Evolutionary conservation across 2,329 filamentous ascomycete genomes (phyloP), one percentile per base, ranked within the genome.

Genomic region (Teratosphaeria zuluensis): DNA sequence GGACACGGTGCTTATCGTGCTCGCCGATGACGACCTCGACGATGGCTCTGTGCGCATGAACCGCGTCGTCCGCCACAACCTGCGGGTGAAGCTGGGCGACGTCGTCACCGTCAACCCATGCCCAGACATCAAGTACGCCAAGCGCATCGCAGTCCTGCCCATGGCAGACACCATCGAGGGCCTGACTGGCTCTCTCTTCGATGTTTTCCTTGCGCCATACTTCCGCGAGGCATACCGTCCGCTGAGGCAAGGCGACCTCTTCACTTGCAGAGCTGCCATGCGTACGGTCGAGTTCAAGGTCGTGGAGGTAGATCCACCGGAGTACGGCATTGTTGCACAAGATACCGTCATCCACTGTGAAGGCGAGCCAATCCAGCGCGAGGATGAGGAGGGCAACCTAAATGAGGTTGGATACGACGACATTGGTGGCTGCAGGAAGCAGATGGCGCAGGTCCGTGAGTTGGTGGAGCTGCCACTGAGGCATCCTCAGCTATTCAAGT

Each of bases 81-180:
- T 99, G 64, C 88, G 94, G 59, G 92, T 99, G 71, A 97, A 97
- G 86, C 92, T 96, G 73, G 94, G 94, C 73, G 94, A 99, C 74
- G 89, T 97, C 73, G 88, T 99, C 77, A 96, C 92, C 62, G 91
- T 99, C 64, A 91, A 97, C 78, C 86, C 95, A 58, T 99, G 94
- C 80, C 92, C 94, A 19, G 94, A 99, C 76, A 99, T 99, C 82
- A 99, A 99, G 96, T 99, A 99, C 76, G 94, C 95, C 77, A 99
- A 99, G 84, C 90, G 94, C 72, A 96, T 99, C 74, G 94, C 94
- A 62, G 94, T 99, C 61, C 88, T 99, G 53, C 94, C 94, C 62
- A 97, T 99, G 70, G 92, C 94, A 74, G 94, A 99, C 75, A 97
- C 95, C 65, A 87, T 99, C 69, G 94, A 99, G 80, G 94, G 95